Percentiles rank a stretch among this genome's conserved stretches.
These are phyloP conservation scores for Populus alba DNA, from an alignment of 345 rosid species.

Conservation along the genomic window DNA sequence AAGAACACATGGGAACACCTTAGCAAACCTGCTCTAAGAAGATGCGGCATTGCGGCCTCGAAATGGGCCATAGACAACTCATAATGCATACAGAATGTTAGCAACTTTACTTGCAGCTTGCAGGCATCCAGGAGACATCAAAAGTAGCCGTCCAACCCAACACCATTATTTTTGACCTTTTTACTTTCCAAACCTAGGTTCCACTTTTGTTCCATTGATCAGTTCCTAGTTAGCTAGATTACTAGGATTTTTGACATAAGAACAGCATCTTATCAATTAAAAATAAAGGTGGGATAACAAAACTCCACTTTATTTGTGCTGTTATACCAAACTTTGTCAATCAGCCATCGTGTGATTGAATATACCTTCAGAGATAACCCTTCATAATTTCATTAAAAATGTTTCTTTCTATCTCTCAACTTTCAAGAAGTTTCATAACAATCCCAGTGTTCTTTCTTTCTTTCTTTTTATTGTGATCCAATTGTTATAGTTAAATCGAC, in stretches of 20 bases:
- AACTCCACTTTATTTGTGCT: neutral
- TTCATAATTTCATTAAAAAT: neutral
- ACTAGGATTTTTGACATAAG: neutral
- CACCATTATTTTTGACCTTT: neutral
- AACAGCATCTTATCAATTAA: neutral
- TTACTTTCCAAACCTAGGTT: neutral
- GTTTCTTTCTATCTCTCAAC: too few species aligned
- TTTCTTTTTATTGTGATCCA: too few species aligned
- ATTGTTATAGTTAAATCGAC: too few species aligned
- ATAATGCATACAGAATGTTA: conserved; percentile 4
- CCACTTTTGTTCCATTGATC: neutral
- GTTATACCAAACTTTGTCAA: conserved; percentile 4
- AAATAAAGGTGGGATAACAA: neutral
- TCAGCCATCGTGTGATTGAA: neutral
- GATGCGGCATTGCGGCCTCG: conserved; percentile 6
- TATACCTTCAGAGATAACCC: neutral
- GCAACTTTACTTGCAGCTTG: conserved; percentile 31
- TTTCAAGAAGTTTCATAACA: too few species aligned
- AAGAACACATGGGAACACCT: neutral
- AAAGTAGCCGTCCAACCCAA: conserved; percentile 10
- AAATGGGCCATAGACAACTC: neutral
- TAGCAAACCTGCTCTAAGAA: too few species aligned
- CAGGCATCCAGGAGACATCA: conserved; percentile 38
- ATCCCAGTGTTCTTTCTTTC: too few species aligned
- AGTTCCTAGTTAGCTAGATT: neutral